These are phyloP conservation scores for Entophlyctis helioformis DNA, from an alignment of 192 early-diverging fungal species.

Conservation along the genomic window DNA sequence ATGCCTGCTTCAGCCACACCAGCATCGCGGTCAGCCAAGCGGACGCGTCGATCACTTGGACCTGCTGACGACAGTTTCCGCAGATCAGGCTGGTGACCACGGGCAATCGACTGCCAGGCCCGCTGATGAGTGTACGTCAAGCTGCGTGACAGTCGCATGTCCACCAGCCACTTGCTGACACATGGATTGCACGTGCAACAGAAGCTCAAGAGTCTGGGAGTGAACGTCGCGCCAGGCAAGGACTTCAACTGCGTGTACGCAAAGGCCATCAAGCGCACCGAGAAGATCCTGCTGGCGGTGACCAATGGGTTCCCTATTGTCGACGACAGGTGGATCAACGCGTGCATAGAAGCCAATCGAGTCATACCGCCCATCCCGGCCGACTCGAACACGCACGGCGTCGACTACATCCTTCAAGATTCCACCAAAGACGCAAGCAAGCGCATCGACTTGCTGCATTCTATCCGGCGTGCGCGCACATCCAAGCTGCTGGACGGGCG, in stretches of 20 bases:
- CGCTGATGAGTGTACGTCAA: no score
- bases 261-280: slow-evolving; percentile 37
- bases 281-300: slow-evolving; percentile 31
- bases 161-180: no score
- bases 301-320: slow-evolving; percentile 11
- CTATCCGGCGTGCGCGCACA: not conserved
- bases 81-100: no score
- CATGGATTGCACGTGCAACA: no score
- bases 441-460: not conserved
- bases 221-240: slow-evolving; percentile 26
- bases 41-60: no score
- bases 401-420: not conserved
- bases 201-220: no score
- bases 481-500: not conserved
- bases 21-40: no score
- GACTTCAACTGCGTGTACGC: slow-evolving; percentile 49
- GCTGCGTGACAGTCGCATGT: no score
- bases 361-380: not conserved
- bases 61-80: no score
- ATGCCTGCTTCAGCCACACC: no score
- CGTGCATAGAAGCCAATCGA: slow-evolving; percentile 1
- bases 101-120: no score
- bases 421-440: not conserved
- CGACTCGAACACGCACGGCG: no score
- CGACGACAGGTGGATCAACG: slow-evolving; percentile 9